Evolutionary conservation across 148 eudicot genomes (phyloP).

Genomic region (Camellia sinensis): DNA sequence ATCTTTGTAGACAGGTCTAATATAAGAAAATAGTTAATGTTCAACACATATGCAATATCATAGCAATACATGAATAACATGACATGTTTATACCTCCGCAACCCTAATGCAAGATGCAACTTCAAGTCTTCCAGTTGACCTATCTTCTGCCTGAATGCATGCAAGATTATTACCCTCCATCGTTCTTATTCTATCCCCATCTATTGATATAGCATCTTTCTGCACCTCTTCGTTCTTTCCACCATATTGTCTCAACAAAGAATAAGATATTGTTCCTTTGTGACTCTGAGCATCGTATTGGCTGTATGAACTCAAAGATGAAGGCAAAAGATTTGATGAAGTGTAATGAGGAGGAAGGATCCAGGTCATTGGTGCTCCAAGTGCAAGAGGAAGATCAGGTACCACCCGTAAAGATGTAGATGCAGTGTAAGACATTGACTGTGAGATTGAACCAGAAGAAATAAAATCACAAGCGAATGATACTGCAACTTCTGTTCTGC

Average conservation of each 20-base stretch:
- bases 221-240: constrained; percentile 38
- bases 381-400: constrained; percentile 84
- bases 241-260: constrained; percentile 48
- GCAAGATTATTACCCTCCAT: constrained; percentile 50
- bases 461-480: constrained; percentile 69
- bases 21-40: neutral
- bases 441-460: constrained; percentile 43
- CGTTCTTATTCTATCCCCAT: constrained; percentile 66
- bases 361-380: constrained; percentile 83
- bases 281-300: constrained; percentile 43
- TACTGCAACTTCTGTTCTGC: constrained; percentile 58
- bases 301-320: constrained; percentile 36
- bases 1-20: neutral
- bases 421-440: constrained; percentile 57
- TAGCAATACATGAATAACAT: constrained; percentile 5
- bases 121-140: constrained; percentile 62
- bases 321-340: constrained; percentile 66
- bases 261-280: constrained; percentile 54
- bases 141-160: constrained; percentile 78
- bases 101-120: constrained; percentile 85
- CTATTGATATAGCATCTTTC: constrained; percentile 41
- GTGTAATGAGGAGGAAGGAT: constrained; percentile 84
- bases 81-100: constrained; percentile 50
- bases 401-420: constrained; percentile 57
- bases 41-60: neutral